phyloP scores from a whole-genome alignment of 306 rosid species.

The Phaseolus lunatus region DNA sequence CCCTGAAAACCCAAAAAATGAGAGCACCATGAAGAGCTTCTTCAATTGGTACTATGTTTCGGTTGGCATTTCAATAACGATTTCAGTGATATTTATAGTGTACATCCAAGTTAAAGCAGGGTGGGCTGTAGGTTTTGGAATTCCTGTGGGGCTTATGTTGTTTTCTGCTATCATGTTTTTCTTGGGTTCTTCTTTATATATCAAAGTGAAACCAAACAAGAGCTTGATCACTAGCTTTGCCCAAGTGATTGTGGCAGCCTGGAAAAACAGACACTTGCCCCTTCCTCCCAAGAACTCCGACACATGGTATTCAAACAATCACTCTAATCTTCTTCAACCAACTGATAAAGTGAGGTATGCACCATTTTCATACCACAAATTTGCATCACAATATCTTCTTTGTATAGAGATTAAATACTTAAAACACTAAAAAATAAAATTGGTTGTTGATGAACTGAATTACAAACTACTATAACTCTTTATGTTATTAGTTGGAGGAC shows the following conservation, averaged over 20 bases:
- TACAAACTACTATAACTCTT: too few relatives aligned
- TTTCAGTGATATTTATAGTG: conserved; percentile 64
- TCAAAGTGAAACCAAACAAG: conserved; percentile 58
- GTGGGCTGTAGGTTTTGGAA: conserved; percentile 76
- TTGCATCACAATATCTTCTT: not conserved
- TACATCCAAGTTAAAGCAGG: conserved; percentile 67
- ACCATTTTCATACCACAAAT: not conserved
- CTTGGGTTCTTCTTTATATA: conserved; percentile 64
- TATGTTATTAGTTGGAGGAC: too few relatives aligned
- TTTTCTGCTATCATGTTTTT: conserved; percentile 64
- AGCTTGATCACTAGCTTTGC: conserved; percentile 61
- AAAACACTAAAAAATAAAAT: too few relatives aligned
- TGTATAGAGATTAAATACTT: too few relatives aligned
- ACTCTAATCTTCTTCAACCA: conserved; percentile 65
- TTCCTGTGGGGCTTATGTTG: conserved; percentile 72
- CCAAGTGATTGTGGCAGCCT: conserved; percentile 61
- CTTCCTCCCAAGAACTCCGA: conserved; percentile 54
- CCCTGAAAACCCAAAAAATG: conserved; percentile 58
- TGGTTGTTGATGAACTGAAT: too few relatives aligned
- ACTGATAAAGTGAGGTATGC: conserved; percentile 73
- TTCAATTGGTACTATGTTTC: conserved; percentile 88
- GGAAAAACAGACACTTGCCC: conserved; percentile 67
- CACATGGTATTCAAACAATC: conserved; percentile 59
- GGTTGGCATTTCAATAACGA: conserved; percentile 63
- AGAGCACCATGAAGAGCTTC: conserved; percentile 59